Evolutionary conservation across 805 yeast species (phyloP), one percentile per base, ranked within the genome.

Genomic region (Pichia kluyveri): DNA sequence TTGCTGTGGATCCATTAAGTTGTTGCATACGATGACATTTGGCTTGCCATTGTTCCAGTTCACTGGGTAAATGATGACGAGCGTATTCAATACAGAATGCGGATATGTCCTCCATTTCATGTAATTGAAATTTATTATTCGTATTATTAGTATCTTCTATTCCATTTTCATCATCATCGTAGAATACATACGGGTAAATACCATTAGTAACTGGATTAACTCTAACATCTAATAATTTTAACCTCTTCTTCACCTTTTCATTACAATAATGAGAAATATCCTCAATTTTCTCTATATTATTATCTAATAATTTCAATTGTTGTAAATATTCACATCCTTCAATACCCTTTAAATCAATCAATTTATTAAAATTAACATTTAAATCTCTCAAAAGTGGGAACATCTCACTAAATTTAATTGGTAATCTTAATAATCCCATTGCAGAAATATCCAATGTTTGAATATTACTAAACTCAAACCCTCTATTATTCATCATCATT

Each of bases 181-280:
- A 72, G 59, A 77, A 77, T 1, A 77, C 77, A 54, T 69, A 76
- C 0, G 83, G 80, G 56, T 77, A 76, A 43, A 73, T 64, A 11
- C 68, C 71, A 40, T 65, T 60, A 40, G 71, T 76, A 28, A 75
- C 50, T 15, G 78, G 74, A 52, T 77, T 77, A 47, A 76, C 69
- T 37, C 82, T 63, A 43, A 76, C 48, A 56, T 77, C 83, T 17
- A 77, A 55, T 9, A 67, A 60, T 47, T 57, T 62, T 51, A 77
- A 55, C 4, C 63, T 55, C 4, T 50, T 45, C 40, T 79, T 57
- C 5, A 56, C 39, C 0, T 66, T 8, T 5, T 8, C 54, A 0
- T 61, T 63, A 5, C 62, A 54, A 31, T 68, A 51, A 2, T 69
- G 61, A 5, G 58, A 54, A 10, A 76, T 52, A 1, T 73, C 51